Evolutionary conservation across 148 eudicot genomes (phyloP), one percentile per base, ranked within the genome.

Genomic region (Amaranthus palmeri): DNA sequence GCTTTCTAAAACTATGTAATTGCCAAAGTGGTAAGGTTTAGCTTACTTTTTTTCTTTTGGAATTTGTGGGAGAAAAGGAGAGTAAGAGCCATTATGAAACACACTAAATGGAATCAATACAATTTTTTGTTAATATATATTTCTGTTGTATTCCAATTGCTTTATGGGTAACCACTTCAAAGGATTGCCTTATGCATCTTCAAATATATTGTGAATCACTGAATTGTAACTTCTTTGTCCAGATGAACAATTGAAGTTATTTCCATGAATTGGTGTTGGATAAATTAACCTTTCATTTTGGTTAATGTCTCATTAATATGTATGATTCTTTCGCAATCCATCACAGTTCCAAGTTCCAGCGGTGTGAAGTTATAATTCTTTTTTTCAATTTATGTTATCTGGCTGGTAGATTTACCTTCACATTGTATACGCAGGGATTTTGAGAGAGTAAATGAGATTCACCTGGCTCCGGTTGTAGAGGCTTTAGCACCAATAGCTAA

Each of bases 401-500:
- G 10, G 7, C 11, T 69, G 61, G 45, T 0, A 65, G 36, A 65
- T 62, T 74, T 74, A 48, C 66, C 51, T 62, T 25, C 17, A 8
- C 25, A 65, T 65, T 77, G 49, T 73, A 54, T 54, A 54, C 83
- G 77, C 86, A 95, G 99, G 99, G 90, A 91, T 77, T 92, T 95
- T 75, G 84, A 86, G 66, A 85, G 76, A 77, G 77, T 88, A 70
- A 90, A 95, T 54, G 82, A 88, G 79, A 79, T 66, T 76, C 80
- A 89, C 61, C 77, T 95, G 72, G 80, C 89, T 78, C 97, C 96
- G 11, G 71, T 91, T 18, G 70, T 88, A 74, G 85, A 88, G 79
- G 92, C 96, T 68, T 74, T 95, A 84, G 83, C 79, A 80, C 89
- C 97, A 57, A 67, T 95, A 59, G 99, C 96, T 71, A 83, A 88